phyloP scores from a whole-genome alignment of 2,329 filamentous ascomycete genomes.

The Xylaria sp. region DNA sequence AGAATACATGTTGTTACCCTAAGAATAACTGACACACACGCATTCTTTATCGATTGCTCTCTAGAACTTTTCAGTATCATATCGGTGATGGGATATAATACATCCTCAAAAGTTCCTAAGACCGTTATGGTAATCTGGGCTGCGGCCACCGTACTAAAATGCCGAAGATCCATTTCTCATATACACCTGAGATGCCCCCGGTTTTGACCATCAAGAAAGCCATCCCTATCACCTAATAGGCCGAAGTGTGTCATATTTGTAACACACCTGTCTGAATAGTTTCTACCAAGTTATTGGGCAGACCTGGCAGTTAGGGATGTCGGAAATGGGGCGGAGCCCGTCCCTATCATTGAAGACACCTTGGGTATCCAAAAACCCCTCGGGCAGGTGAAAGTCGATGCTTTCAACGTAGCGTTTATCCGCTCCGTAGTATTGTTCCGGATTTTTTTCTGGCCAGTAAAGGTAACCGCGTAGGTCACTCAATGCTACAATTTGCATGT shows the following conservation, averaged over 20 bases:
- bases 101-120: too few relatives aligned
- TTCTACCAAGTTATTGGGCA: slow-evolving; percentile 20
- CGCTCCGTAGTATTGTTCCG: slow-evolving; percentile 20
- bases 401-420: neutral
- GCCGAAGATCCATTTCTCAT: too few relatives aligned
- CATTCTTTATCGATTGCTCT: too few relatives aligned
- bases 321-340: neutral
- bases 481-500: slow-evolving; percentile 20
- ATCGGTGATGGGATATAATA: too few relatives aligned
- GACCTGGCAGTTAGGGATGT: slow-evolving; percentile 19
- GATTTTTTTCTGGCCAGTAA: slow-evolving; percentile 21
- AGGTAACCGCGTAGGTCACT: slow-evolving; percentile 23
- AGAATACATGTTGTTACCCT: too few relatives aligned
- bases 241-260: neutral
- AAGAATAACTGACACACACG: too few relatives aligned
- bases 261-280: neutral
- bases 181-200: too few relatives aligned
- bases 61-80: too few relatives aligned
- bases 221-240: neutral
- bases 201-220: neutral
- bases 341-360: slow-evolving; percentile 23
- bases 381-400: slow-evolving; percentile 16
- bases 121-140: too few relatives aligned
- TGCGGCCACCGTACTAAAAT: too few relatives aligned
- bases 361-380: slow-evolving; percentile 24